Percentiles rank a stretch among this genome's conserved stretches.
phyloP scores from a whole-genome alignment of 495 filamentous ascomycete genomes.

The Chaetomium fimeti region DNA sequence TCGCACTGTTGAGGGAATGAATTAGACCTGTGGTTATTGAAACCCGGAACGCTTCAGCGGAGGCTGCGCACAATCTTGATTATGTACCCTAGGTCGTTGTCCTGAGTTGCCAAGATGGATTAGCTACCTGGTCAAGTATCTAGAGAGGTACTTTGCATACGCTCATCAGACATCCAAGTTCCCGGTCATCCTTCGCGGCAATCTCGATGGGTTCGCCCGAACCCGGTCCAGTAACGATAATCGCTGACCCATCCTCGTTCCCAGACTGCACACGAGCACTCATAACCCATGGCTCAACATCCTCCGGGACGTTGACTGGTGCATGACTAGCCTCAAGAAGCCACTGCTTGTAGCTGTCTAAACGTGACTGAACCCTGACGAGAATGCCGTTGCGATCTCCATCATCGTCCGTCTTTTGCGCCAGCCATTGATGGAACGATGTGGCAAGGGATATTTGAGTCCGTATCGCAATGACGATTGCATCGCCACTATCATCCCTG shows the following conservation, averaged over 20 bases:
- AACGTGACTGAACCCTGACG: not conserved
- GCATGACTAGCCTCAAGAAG: not conserved
- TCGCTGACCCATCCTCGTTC: not conserved
- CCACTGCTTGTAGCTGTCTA: slow-evolving; percentile 16
- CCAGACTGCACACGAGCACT: not conserved
- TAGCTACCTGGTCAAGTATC: not conserved
- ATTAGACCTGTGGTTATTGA: not conserved
- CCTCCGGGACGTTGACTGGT: not conserved
- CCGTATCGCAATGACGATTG: not conserved
- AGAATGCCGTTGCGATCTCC: slow-evolving; percentile 14
- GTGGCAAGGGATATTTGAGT: slow-evolving; percentile 19
- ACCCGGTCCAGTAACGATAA: slow-evolving; percentile 12
- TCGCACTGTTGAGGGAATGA: slow-evolving; percentile 6
- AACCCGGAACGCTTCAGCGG: too few relatives aligned
- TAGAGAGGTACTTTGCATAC: slow-evolving; percentile 5
- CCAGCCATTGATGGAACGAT: slow-evolving; percentile 22
- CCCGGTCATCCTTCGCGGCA: slow-evolving; percentile 12
- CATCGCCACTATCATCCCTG: not conserved
- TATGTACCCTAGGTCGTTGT: slow-evolving; percentile 28
- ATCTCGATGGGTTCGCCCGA: slow-evolving; percentile 10
- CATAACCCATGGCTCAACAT: slow-evolving; percentile 4
- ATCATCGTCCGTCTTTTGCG: not conserved
- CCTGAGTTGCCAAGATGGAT: slow-evolving; percentile 5
- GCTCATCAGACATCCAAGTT: slow-evolving; percentile 12
- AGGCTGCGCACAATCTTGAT: slow-evolving; percentile 18